Evolutionary conservation across 768 basidiomycete genomes (phyloP), one percentile per base, ranked within the genome.

Genomic region (Termitomyces sp.): DNA sequence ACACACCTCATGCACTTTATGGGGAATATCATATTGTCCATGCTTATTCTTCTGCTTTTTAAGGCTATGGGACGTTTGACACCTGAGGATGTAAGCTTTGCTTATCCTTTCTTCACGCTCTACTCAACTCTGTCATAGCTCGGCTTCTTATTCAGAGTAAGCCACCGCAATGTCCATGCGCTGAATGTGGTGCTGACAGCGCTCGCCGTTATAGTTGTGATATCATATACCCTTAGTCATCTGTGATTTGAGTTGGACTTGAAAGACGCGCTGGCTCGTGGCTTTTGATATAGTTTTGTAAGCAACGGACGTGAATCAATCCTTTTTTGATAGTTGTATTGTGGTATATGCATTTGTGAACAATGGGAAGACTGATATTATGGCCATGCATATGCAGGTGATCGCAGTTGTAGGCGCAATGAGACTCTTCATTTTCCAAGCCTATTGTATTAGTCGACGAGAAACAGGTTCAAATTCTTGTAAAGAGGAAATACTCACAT

Each of bases 51-150:
- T 69, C 11, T 5, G 20, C 46, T 36, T 24, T 2, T 12, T 12
- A 34, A 90, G 81, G 95, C 95, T 0, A 94, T 98, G 90, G 95
- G 95, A 24, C 85, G 94, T 58, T 73, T 98, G 68, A 96, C 95
- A 4, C 91, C 93, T 0, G 91, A 88, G 65, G 89, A 91, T 76
- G 83, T 86, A 66, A 68, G 83, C 73, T 18, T 49, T 50, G 18
- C 15, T 34, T 24, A 18, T 22, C 4, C 8, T 11, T 31, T 2
- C n/a, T 27, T 20, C 18, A 22, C 20, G 33, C n/a, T 58, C n/a
- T 58, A 61, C n/a, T 66, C 63, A 34, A 50, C 42, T 48, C 47
- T 55, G 54, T 13, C 34, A 31, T 48, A 85, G 83, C 75, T 86
- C 58, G 71, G 80, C 9, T 85, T 86, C 71, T 68, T 86, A 55